Percentiles rank a stretch among this genome's conserved stretches.
Conservation (phyloP, 2,329 filamentous ascomycete species). For the Diaporthe eres region DNA sequence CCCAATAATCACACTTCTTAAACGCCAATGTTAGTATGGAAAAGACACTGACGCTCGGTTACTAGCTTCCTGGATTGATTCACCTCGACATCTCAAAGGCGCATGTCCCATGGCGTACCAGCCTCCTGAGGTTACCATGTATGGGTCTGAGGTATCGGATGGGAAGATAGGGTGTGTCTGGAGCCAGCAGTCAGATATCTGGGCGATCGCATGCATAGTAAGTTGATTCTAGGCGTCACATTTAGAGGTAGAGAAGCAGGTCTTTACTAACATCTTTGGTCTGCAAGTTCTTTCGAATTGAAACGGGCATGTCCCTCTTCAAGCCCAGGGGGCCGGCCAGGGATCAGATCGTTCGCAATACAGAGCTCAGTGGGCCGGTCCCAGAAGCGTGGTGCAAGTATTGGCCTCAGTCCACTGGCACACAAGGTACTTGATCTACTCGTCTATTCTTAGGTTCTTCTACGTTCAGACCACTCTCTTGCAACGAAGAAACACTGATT, state of each 20-base stretch:
- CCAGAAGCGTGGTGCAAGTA: conserved; percentile 1
- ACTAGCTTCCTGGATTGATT: neutral
- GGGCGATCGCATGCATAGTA: neutral
- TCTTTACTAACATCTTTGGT: neutral
- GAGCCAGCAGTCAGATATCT: conserved; percentile 5
- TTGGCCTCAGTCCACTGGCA: neutral
- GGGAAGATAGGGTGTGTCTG: neutral
- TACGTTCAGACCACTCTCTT: neutral
- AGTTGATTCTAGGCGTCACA: neutral
- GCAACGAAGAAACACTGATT: neutral
- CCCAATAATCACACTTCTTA: neutral
- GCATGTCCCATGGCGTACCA: neutral
- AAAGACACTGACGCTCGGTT: neutral
- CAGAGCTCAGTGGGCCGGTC: conserved; percentile 5
- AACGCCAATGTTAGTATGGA: neutral
- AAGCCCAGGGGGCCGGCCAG: neutral
- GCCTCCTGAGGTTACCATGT: neutral
- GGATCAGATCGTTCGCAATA: neutral
- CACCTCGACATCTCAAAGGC: neutral
- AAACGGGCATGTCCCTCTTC: neutral
- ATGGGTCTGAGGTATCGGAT: conserved; percentile 3
- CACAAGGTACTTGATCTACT: neutral
- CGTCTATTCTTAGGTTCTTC: neutral
- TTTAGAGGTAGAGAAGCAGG: too few species aligned
- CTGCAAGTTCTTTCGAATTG: conserved; percentile 1